phyloP scores from a whole-genome alignment of 768 basidiomycete genomes.

The Xerocomus brunneocitrinus region DNA sequence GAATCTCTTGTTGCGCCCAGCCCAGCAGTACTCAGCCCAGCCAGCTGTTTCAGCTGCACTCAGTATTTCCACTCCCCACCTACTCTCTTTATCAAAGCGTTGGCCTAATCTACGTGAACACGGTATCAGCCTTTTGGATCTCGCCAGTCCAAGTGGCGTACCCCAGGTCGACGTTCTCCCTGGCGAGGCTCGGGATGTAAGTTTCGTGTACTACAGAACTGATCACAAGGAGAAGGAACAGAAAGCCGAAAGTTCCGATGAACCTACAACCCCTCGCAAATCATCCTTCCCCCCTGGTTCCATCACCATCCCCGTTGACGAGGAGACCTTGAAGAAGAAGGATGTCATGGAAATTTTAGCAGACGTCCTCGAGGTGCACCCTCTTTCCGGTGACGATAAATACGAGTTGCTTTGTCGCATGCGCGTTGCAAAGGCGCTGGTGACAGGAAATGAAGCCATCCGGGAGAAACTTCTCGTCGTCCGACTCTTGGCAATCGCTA shows the following conservation, averaged over 20 bases:
- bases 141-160: slow-evolving; percentile 53
- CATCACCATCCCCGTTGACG: slow-evolving; percentile 57
- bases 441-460: slow-evolving; percentile 50
- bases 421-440: slow-evolving; percentile 69
- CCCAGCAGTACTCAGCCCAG: slow-evolving; percentile 91
- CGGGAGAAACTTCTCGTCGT: slow-evolving; percentile 78
- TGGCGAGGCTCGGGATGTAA: slow-evolving; percentile 69
- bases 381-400: slow-evolving; percentile 75
- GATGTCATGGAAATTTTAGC: slow-evolving; percentile 73
- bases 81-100: slow-evolving; percentile 78
- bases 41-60: slow-evolving; percentile 78
- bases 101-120: slow-evolving; percentile 83
- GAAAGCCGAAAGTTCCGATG: slow-evolving; percentile 41
- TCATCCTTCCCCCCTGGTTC: slow-evolving; percentile 42
- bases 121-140: slow-evolving; percentile 69
- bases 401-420: slow-evolving; percentile 88
- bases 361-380: slow-evolving; percentile 61
- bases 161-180: slow-evolving; percentile 60
- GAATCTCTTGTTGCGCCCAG: slow-evolving; percentile 83
- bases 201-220: slow-evolving; percentile 76
- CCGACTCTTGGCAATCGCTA: slow-evolving; percentile 82
- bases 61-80: slow-evolving; percentile 75
- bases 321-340: slow-evolving; percentile 55
- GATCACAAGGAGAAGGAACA: slow-evolving; percentile 46
- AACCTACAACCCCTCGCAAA: slow-evolving; percentile 50